Evolutionary conservation across 257 asterid species (phyloP).

Genomic region (Misopates orontium): DNA sequence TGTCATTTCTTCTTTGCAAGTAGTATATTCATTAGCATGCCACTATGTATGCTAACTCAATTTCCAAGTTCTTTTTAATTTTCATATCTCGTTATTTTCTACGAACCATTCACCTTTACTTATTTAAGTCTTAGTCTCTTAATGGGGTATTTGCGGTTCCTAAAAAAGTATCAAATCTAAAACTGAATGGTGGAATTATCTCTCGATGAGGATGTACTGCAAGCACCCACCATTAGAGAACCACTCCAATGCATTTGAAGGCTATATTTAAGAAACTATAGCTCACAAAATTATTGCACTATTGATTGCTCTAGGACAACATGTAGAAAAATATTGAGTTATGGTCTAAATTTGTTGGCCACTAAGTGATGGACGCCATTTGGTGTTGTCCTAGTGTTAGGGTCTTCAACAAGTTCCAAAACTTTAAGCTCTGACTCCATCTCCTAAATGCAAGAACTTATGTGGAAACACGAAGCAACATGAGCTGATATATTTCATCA

Average conservation of each 20-base stretch:
- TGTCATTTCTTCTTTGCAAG: slow-evolving; percentile 25
- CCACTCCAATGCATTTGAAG: slow-evolving; percentile 7
- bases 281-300: slow-evolving; percentile 11
- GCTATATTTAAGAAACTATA: slow-evolving; percentile 5
- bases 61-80: not conserved
- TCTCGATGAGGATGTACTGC: not conserved
- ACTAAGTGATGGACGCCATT: slow-evolving; percentile 24
- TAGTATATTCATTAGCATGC: no score
- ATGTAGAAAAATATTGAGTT: not conserved
- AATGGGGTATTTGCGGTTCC: slow-evolving; percentile 8
- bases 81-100: not conserved
- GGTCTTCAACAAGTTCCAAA: slow-evolving; percentile 52
- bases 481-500: no score
- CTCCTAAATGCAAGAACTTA: slow-evolving; percentile 33
- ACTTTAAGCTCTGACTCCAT: slow-evolving; percentile 31
- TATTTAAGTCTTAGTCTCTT: slow-evolving; percentile 1
- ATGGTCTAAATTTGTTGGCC: slow-evolving; percentile 27
- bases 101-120: not conserved
- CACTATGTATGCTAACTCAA: not conserved
- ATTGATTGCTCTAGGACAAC: slow-evolving; percentile 24
- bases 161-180: slow-evolving; percentile 3
- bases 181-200: not conserved
- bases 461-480: slow-evolving; percentile 27
- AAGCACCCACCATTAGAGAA: slow-evolving; percentile 10
- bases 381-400: slow-evolving; percentile 36